Evolutionary conservation across 768 basidiomycete species (phyloP), one percentile per base, ranked within the genome.

Genomic region (Lentinus brumalis): DNA sequence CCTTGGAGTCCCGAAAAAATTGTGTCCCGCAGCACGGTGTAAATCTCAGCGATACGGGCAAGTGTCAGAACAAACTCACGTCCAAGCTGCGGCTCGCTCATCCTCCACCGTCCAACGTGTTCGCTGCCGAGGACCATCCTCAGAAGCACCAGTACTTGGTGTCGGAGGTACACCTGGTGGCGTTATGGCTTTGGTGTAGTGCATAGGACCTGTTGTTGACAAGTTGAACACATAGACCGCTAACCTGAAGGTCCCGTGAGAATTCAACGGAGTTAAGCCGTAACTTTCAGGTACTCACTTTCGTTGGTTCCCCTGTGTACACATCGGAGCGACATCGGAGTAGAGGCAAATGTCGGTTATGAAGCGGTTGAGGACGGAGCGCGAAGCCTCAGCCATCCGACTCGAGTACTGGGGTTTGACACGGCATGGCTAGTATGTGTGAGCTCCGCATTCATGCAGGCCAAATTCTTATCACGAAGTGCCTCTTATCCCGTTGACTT

Each of bases 311-410:
- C 7, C 96, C 96, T 73, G 96, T 96, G 77, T 97, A 98, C 26
- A 98, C 95, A 65, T 99, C 97, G 4, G 97, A 96, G 73, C 2
- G 21, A 26, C 21, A 26, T 26, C 21, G 21, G 21, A 26, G 21
- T 98, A 96, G 41, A 99, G 85, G 75, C 98, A 98, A 31, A 98
- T 95, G 72, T 99, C 97, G 40, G 97, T 96, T 60, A 98, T 97
- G 73, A 92, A 97, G 4, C 95, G 90, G 73, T 98, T 98, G 46
- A 99, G 79, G 26, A 99, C 81, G 2, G 93, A 95, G 40, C 97
- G 87, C 16, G 93, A 87, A 7, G 96, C 85, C 68, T 98, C 96
- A 53, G 98, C 96, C 89, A 98, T 94, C 41, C 97, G 85, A 73
- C 96, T 97, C 2, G 96, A 97, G 72, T 98, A 93, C 71, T 98